These are phyloP conservation scores for Vicia villosa DNA, from an alignment of 306 rosid species.

Conservation along the genomic window DNA sequence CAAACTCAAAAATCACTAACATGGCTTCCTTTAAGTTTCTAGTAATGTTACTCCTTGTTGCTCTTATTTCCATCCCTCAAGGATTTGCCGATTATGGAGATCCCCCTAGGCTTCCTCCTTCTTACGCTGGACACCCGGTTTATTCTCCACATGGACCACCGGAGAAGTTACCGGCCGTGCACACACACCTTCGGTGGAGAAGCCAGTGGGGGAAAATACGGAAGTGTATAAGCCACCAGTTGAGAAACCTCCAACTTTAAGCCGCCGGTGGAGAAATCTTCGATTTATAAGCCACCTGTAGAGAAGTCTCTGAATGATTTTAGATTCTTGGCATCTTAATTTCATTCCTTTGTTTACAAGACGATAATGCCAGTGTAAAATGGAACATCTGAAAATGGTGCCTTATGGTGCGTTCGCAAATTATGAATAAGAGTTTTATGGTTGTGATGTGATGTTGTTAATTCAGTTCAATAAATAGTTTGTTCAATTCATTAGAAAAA, in stretches of 20 bases:
- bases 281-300: too few species aligned
- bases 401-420: too few species aligned
- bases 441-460: too few species aligned
- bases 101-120: too few species aligned
- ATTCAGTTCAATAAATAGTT: too few species aligned
- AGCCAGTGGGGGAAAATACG: not conserved
- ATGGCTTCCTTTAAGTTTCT: constrained; percentile 21
- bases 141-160: not conserved
- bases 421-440: too few species aligned
- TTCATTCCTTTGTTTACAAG: not conserved
- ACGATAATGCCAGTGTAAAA: too few species aligned
- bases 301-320: not conserved
- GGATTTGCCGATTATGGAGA: not conserved
- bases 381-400: too few species aligned
- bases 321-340: not conserved
- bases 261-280: too few species aligned
- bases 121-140: not conserved
- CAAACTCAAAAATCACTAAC: not conserved
- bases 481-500: too few species aligned
- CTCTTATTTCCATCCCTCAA: constrained; percentile 2
- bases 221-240: not conserved
- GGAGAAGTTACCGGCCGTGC: not conserved
- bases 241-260: not conserved
- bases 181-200: not conserved
- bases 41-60: constrained; percentile 13